Base-by-base conservation (phyloP, 768 basidiomycete genomes). In the Hygrocybe punicea region DNA sequence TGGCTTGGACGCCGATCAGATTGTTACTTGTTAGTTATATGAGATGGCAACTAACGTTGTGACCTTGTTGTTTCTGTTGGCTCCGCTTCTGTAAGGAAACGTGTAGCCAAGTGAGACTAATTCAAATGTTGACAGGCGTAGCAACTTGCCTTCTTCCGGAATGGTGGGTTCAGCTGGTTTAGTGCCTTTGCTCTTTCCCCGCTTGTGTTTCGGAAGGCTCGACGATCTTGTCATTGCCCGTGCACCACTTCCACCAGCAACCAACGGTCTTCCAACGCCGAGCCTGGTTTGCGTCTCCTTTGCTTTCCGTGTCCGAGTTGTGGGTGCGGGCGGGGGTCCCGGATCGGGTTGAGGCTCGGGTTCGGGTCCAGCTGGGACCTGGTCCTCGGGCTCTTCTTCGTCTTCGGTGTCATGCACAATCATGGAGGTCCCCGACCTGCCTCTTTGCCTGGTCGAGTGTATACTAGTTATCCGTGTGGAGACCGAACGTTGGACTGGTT, bases 261-360 rank as follows among this genome's bases (percentile, higher is more conserved):
- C 74, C 7, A 77, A 75, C 8, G 89, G 89, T 62, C 85, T 78
- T 2, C 89, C 89, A 13, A 89, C 83, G 51, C 90, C 90, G 16
- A 91, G 76, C 60, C 76, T 77, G 40, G 78, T 81, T 68, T 89
- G 89, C 4, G 82, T 78, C 51, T 89, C 86, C 67, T 85, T 89
- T 11, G 87, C 85, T 65, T 88, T 89, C 55, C 86, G 78, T 29
- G 82, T 81, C 10, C 86, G 81, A 24, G 75, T 71, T 4, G 53
- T 57, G 11, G 68, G 63, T 24, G 59, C 59, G 10, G 66, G 58
- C 10, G 71, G 67, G 29, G 64, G 70, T 59, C 69, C 65, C 34
- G 69, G 62, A 55, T 65, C 60, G 19, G 60, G 53, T 36, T 63
- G 58, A 14, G 61, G 58, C 50, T 67, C 55, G 37, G 58, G 52